Evolutionary conservation across 352 stramenopile genomes (phyloP).

Genomic region (Phytophthora aleatoria): DNA sequence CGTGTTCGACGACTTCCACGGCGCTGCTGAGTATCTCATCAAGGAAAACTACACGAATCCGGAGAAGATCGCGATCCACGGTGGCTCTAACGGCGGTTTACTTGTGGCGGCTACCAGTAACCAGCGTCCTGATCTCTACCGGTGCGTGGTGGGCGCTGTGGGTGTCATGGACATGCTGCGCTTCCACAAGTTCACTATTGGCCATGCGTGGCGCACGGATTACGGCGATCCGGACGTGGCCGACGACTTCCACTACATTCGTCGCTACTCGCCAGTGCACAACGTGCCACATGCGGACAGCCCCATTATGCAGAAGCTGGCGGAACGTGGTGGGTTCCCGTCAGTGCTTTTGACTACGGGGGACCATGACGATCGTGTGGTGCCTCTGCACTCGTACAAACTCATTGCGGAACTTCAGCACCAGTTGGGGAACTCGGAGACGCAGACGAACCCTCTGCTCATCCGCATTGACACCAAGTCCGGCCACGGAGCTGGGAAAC

Average conservation of each 20-base stretch:
- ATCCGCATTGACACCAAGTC: slow-evolving; percentile 92
- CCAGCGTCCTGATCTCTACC: slow-evolving; percentile 92
- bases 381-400: slow-evolving; percentile 92
- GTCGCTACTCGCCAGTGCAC: slow-evolving; percentile 90
- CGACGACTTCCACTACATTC: slow-evolving; percentile 84
- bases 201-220: slow-evolving; percentile 89
- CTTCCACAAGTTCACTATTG: slow-evolving; percentile 95
- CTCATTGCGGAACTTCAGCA: slow-evolving; percentile 88
- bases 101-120: slow-evolving; percentile 92
- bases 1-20: slow-evolving; percentile 96
- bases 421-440: slow-evolving; percentile 53
- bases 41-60: slow-evolving; percentile 87
- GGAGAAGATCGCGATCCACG: slow-evolving; percentile 90
- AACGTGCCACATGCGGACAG: slow-evolving; percentile 75
- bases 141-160: slow-evolving; percentile 92
- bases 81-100: slow-evolving; percentile 94
- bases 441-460: slow-evolving; percentile 84
- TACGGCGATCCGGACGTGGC: slow-evolving; percentile 85
- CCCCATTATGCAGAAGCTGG: slow-evolving; percentile 52
- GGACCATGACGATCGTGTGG: slow-evolving; percentile 91
- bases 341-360: slow-evolving; percentile 87
- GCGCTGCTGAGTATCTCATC: slow-evolving; percentile 93
- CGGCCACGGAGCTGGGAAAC: slow-evolving; percentile 89
- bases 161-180: slow-evolving; percentile 97
- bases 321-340: slow-evolving; percentile 67